Conservation (phyloP, 2,329 filamentous ascomycete genomes). For the Raffaelea albimanens region DNA sequence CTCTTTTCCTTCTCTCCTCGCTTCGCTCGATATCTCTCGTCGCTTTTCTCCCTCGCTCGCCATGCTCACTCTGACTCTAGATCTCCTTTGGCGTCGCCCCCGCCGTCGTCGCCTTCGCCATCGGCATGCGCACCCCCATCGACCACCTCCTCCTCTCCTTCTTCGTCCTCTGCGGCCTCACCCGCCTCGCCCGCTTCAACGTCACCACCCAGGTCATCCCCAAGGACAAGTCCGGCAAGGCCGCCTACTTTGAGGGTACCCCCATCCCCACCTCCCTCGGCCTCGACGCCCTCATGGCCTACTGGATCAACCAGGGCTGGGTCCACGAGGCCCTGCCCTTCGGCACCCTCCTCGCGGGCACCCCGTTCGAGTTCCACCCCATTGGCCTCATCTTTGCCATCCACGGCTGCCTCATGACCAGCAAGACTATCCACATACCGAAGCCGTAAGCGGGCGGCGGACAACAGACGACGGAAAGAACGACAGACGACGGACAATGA, state of each 20-base stretch:
- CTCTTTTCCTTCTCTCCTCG: background rate
- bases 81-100: constrained; percentile 93
- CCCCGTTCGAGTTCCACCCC: constrained; percentile 74
- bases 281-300: constrained; percentile 77
- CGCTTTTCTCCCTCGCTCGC: background rate
- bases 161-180: constrained; percentile 92
- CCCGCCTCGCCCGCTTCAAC: constrained; percentile 92
- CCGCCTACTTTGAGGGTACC: constrained; percentile 91
- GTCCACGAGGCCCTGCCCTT: constrained; percentile 69
- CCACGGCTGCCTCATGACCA: constrained; percentile 93
- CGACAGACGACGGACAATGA: background rate
- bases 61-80: constrained; percentile 35
- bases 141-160: constrained; percentile 75
- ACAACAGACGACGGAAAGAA: background rate
- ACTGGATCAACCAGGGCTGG: constrained; percentile 77
- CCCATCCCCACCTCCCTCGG: constrained; percentile 86
- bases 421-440: constrained; percentile 87
- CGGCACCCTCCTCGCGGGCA: constrained; percentile 59
- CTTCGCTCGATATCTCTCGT: background rate
- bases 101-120: constrained; percentile 75
- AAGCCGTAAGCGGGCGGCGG: constrained; percentile 66
- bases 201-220: constrained; percentile 84
- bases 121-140: constrained; percentile 74
- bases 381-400: constrained; percentile 69
- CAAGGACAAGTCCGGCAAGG: constrained; percentile 87